phyloP scores from a whole-genome alignment of 371 early-diverging fungal genomes.

The Circinella umbellata region DNA sequence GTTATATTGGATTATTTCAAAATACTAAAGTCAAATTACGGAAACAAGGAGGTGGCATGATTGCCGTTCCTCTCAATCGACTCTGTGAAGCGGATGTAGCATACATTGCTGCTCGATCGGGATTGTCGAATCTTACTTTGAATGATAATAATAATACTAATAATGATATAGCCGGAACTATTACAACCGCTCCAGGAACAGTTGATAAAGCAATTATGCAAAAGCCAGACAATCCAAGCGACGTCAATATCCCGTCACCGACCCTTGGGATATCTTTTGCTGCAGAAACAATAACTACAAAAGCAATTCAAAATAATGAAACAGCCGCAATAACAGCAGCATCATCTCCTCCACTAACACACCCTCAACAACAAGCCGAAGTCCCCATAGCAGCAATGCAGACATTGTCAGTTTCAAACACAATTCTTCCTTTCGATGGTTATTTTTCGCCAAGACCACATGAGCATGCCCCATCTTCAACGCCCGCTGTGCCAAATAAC shows the following conservation, averaged over 20 bases:
- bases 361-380: background rate
- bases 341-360: background rate
- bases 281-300: background rate
- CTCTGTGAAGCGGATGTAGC: constrained; percentile 39
- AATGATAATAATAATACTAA: no score
- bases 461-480: background rate
- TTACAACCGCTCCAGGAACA: background rate
- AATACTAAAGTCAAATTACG: constrained; percentile 46
- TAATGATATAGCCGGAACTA: no score
- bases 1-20: constrained; percentile 42
- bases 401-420: background rate
- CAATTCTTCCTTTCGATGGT: background rate
- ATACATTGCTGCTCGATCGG: constrained; percentile 29
- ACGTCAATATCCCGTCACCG: background rate
- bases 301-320: background rate
- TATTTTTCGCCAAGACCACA: background rate
- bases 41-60: constrained; percentile 37
- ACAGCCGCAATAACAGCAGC: background rate
- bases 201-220: background rate
- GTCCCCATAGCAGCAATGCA: background rate
- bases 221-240: constrained; percentile 5
- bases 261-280: background rate
- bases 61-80: constrained; percentile 43
- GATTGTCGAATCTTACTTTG: background rate
- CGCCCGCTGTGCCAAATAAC: background rate